A percentile compares a stretch with the other conserved stretches of the same genome.
phyloP scores from a whole-genome alignment of 1,284 basidiomycete genomes.

The Tranzscheliella williamsii region DNA sequence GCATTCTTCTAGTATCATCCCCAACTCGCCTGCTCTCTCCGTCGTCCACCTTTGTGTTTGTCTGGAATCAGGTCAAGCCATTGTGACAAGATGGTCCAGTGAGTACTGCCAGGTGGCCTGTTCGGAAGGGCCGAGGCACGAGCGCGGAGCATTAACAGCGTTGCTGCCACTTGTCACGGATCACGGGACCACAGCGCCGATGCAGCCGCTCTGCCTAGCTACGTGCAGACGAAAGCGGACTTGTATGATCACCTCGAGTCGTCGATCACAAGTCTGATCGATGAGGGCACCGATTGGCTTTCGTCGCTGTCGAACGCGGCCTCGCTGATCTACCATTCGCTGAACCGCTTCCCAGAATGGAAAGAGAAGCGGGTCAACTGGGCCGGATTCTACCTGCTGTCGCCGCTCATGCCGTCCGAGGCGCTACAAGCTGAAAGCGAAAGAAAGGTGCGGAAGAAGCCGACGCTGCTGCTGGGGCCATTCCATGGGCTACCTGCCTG shows the following conservation, averaged over 20 bases:
- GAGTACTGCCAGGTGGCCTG: too few relatives aligned
- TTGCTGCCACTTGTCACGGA: too few relatives aligned
- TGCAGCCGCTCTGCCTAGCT: conserved; percentile 76
- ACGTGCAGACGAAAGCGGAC: conserved; percentile 46
- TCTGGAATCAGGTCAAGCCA: too few relatives aligned
- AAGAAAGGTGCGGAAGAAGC: conserved; percentile 3
- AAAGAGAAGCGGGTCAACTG: conserved; percentile 53
- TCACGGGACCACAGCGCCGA: conserved; percentile 56
- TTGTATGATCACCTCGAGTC: conserved; percentile 61
- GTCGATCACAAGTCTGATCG: conserved; percentile 53
- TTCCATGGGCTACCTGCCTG: conserved; percentile 63
- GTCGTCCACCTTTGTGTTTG: too few relatives aligned
- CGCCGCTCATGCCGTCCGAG: conserved; percentile 53
- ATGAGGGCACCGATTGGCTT: conserved; percentile 52
- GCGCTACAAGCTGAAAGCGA: neutral
- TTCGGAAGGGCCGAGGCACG: too few relatives aligned
- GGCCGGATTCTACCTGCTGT: conserved; percentile 63
- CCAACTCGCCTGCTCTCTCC: too few relatives aligned
- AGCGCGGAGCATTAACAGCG: too few relatives aligned
- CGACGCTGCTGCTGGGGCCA: conserved; percentile 60
- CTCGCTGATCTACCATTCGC: conserved; percentile 49
- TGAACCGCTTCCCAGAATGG: conserved; percentile 53
- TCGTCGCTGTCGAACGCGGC: conserved; percentile 55
- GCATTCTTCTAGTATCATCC: too few relatives aligned
- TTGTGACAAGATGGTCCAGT: conserved; percentile 7